Evolutionary conservation across 345 rosid species (phyloP), one percentile per base, ranked within the genome.

Genomic region (Hypericum androsaemum): DNA sequence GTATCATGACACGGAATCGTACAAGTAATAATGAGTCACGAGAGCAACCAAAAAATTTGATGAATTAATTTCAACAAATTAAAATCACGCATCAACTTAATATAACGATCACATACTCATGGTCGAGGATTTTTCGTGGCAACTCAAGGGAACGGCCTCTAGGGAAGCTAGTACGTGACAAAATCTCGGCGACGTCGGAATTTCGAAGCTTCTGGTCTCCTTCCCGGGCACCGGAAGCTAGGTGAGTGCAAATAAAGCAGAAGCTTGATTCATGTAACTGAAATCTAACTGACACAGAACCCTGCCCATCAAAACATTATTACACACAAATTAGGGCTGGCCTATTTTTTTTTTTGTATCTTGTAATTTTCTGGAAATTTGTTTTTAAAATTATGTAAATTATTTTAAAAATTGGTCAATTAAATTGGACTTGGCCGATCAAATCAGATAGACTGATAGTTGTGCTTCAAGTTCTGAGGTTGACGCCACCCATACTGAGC

Each of bases 191-290:
- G 43, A 75, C 79, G 37, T 87, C 73, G 14, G 85, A 71, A 59
- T 83, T 87, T 68, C 96, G 74, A 12, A 61, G 71, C 50, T 71
- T 74, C 45, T 69, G 94, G 52, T 87, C 96, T 5, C 92, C 81
- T 57, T 83, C 82, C 36, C 75, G 77, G 6, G 83, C 94, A 36
- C 96, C 96, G 0, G 96, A 87, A 50, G 96, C 96, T 53, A 87
- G 74, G 64, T 87, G 96, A 59, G 72, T 53, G 56, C 94, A 83
- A 7, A 83, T 77, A 62, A 87, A 83, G 80, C 96, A 87, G 67
- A 83, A 80, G 68, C 78, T 80, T 8, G 96, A 83, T 67, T 81
- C 81, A 52, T 83, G 74, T 54, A 87, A 49, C 22, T 41, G 71
- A 66, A 87, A 87, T 49, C 94, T 66, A 59, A 83, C 78, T 0